A percentile compares a stretch with the other conserved stretches of the same genome.
phyloP scores from a whole-genome alignment of 345 rosid genomes.

The Turritis glabra region DNA sequence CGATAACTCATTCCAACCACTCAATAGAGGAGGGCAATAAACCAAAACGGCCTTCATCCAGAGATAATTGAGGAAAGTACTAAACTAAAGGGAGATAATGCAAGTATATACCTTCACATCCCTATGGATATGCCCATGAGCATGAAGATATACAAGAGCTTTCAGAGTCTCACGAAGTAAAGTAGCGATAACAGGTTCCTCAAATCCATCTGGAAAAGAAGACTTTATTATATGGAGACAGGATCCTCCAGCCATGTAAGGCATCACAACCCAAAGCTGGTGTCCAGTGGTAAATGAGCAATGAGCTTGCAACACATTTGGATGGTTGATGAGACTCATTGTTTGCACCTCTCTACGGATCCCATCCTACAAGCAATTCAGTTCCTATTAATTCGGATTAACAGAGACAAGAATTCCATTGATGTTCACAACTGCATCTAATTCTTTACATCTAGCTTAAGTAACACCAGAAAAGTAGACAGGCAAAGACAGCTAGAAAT shows the following conservation, averaged over 20 bases:
- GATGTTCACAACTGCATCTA: conserved; percentile 3
- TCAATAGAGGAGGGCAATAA: conserved; percentile 3
- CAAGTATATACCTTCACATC: conserved; percentile 80
- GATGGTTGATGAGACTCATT: conserved; percentile 88
- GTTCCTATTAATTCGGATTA: conserved; percentile 21
- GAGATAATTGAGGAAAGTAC: conserved; percentile 9
- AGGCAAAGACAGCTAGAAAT: conserved; percentile 10
- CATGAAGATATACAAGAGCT: conserved; percentile 96
- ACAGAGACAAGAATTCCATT: conserved; percentile 2
- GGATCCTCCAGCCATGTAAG: conserved; percentile 98
- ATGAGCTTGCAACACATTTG: conserved; percentile 79
- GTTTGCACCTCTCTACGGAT: conserved; percentile 95
- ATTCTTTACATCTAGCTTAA: conserved; percentile 20
- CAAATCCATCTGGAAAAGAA: conserved; percentile 83
- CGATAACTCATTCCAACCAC: conserved; percentile 2
- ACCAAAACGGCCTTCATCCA: conserved; percentile 5
- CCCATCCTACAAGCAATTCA: conserved; percentile 70
- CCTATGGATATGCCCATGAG: conserved; percentile 94
- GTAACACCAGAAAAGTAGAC: conserved; percentile 10
- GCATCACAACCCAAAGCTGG: conserved; percentile 98
- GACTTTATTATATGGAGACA: conserved; percentile 96
- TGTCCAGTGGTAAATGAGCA: conserved; percentile 87
- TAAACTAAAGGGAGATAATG: conserved; percentile 11
- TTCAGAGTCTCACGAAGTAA: conserved; percentile 84
- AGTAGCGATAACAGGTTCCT: conserved; percentile 91